Percentiles rank a stretch among this genome's conserved stretches.
Conservation (phyloP, 371 early-diverging fungal species). For the Umbelopsis sp. region DNA sequence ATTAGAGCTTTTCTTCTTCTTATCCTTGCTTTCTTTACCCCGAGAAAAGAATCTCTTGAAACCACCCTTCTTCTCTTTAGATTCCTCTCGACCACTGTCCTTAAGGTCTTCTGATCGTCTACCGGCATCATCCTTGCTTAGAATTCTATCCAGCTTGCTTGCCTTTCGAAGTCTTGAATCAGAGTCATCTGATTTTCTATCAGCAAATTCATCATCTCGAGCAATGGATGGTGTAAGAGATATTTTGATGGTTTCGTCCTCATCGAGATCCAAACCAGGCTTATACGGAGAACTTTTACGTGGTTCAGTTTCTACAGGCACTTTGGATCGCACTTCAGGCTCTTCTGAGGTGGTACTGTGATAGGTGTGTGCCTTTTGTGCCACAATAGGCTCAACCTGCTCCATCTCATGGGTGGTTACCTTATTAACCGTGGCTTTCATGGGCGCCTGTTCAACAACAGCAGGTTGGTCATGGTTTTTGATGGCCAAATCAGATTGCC, state of each 20-base stretch:
- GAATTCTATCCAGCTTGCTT: slow-evolving; percentile 34
- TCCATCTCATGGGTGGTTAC: background rate
- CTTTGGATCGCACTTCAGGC: background rate
- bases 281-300: background rate
- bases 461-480: background rate
- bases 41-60: slow-evolving; percentile 51
- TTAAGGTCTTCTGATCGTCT: slow-evolving; percentile 11
- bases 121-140: slow-evolving; percentile 18
- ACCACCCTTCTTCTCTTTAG: slow-evolving; percentile 38
- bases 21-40: slow-evolving; percentile 28
- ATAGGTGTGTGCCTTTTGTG: background rate
- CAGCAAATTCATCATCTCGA: slow-evolving; percentile 30
- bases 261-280: slow-evolving; percentile 27
- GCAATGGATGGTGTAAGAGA: slow-evolving; percentile 54
- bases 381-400: background rate
- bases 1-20: slow-evolving; percentile 31
- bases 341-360: background rate
- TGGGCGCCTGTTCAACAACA: background rate
- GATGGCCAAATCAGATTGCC: slow-evolving; percentile 8
- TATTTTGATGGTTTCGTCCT: slow-evolving; percentile 48
- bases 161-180: slow-evolving; percentile 22
- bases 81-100: slow-evolving; percentile 25
- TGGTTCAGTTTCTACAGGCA: background rate
- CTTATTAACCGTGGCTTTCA: background rate
- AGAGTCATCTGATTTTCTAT: slow-evolving; percentile 9